Conservation (phyloP, 176 grass and related monocot genomes). For the Carex pumila region DNA sequence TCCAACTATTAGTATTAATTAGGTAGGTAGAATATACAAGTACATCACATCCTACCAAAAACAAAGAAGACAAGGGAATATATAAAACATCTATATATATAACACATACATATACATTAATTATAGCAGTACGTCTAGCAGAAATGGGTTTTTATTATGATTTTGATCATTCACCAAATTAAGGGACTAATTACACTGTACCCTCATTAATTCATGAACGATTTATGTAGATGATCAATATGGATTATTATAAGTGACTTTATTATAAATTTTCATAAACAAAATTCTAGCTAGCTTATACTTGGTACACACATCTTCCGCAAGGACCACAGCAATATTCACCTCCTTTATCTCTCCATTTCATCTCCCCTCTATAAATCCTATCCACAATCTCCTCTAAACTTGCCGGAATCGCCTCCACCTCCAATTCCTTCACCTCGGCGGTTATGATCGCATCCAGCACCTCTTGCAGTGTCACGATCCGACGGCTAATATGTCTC, state of each 20-base stretch:
- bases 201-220: no score
- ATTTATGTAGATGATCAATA: no score
- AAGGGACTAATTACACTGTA: no score
- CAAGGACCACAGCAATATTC: slow-evolving; percentile 15
- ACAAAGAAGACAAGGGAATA: neutral
- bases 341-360: slow-evolving; percentile 3
- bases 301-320: slow-evolving; percentile 9
- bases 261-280: neutral
- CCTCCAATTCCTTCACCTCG: slow-evolving; percentile 23
- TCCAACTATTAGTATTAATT: neutral
- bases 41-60: neutral
- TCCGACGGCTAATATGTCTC: slow-evolving; percentile 58
- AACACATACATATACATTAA: neutral
- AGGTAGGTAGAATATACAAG: neutral
- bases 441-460: slow-evolving; percentile 45
- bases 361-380: slow-evolving; percentile 27
- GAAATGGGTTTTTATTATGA: neutral
- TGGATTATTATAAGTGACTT: neutral
- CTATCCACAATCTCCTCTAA: slow-evolving; percentile 49
- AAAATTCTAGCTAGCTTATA: neutral
- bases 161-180: neutral
- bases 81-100: neutral
- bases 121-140: neutral
- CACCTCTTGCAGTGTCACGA: slow-evolving; percentile 73
- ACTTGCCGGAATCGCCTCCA: slow-evolving; percentile 48